Conservation (phyloP, 371 early-diverging fungal genomes). For the Encephalitozoon romaleae region DNA sequence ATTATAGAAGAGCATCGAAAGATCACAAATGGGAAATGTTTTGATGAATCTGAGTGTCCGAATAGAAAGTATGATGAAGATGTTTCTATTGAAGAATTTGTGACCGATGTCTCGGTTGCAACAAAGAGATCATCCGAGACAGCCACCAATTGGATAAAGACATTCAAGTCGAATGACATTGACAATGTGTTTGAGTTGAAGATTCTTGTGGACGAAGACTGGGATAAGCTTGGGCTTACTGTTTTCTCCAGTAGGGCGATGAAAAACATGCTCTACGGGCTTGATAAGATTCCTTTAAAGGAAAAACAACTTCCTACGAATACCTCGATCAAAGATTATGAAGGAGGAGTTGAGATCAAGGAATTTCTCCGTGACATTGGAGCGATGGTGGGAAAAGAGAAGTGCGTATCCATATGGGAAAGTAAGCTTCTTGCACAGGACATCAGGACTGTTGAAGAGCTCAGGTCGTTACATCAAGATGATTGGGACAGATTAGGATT, state of each 20-base stretch:
- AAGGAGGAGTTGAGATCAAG: constrained; percentile 40
- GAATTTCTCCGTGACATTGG: constrained; percentile 52
- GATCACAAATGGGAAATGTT: not conserved
- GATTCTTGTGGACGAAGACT: constrained; percentile 61
- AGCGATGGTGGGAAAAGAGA: constrained; percentile 26
- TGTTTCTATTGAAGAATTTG: constrained; percentile 54
- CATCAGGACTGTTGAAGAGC: constrained; percentile 58
- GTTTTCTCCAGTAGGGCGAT: constrained; percentile 74
- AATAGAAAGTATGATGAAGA: constrained; percentile 47
- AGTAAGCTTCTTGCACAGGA: constrained; percentile 57
- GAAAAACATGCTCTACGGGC: constrained; percentile 62
- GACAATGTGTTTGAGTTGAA: constrained; percentile 69
- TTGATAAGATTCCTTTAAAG: constrained; percentile 64
- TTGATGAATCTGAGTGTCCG: constrained; percentile 1
- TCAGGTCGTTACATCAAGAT: constrained; percentile 53
- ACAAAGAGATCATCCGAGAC: constrained; percentile 49
- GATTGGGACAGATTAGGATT: constrained; percentile 60
- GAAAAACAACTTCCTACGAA: constrained; percentile 55
- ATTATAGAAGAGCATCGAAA: not conserved
- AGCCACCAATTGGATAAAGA: constrained; percentile 60
- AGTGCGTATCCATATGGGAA: constrained; percentile 52
- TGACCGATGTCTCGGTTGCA: constrained; percentile 46
- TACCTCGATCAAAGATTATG: constrained; percentile 49
- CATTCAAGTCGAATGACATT: constrained; percentile 73
- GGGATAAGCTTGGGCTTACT: constrained; percentile 65